phyloP scores from a whole-genome alignment of 2,329 filamentous ascomycete genomes.

The Claviceps quebecensis region DNA sequence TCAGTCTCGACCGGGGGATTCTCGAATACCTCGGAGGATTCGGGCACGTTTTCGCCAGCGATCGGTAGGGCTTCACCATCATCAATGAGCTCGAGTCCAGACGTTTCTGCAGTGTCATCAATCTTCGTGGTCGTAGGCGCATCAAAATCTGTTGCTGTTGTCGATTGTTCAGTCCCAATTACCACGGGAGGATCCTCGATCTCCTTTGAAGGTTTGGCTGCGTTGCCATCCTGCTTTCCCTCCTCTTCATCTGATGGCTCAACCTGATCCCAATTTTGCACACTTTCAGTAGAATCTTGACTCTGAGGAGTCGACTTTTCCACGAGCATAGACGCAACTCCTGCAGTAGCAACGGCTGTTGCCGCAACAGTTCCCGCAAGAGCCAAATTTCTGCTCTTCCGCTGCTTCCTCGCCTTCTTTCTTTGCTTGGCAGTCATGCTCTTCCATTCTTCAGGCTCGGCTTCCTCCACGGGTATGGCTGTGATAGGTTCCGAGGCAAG shows the following conservation, averaged over 20 bases:
- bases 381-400: constrained; percentile 8
- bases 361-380: constrained; percentile 1
- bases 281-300: constrained; percentile 3
- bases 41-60: neutral
- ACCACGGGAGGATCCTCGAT: neutral
- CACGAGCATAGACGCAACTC: neutral
- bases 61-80: too few relatives aligned
- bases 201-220: neutral
- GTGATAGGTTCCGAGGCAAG: constrained; percentile 1
- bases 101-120: too few relatives aligned
- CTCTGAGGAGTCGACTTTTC: constrained; percentile 4
- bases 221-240: constrained; percentile 8
- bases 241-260: constrained; percentile 9
- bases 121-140: too few relatives aligned
- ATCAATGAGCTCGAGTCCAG: too few relatives aligned
- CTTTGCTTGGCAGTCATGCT: constrained; percentile 9
- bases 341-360: constrained; percentile 3
- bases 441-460: constrained; percentile 8
- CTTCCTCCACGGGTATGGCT: constrained; percentile 4
- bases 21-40: neutral
- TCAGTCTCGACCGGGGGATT: neutral
- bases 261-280: constrained; percentile 3
- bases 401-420: constrained; percentile 10
- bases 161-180: neutral
- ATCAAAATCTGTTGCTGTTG: neutral